These are phyloP conservation scores for Trametes cubensis DNA, from an alignment of 768 basidiomycete genomes.

Conservation along the genomic window DNA sequence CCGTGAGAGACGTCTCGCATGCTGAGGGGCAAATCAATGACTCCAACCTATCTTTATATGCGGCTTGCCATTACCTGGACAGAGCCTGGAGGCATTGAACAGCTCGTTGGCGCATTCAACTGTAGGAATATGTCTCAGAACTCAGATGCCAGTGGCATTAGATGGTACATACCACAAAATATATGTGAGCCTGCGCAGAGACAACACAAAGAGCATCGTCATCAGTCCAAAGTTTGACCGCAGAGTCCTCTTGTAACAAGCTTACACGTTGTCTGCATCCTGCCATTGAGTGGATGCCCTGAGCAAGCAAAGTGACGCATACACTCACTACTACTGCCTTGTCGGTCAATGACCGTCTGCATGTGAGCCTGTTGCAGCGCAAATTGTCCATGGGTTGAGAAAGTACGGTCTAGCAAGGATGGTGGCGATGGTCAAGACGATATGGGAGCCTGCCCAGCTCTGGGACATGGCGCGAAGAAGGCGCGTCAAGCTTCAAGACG, in stretches of 20 bases:
- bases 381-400: conserved; percentile 66
- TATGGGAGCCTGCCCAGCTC: too few relatives aligned
- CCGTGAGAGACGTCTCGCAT: conserved; percentile 77
- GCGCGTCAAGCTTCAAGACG: conserved; percentile 14
- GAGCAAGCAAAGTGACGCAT: neutral
- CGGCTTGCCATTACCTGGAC: conserved; percentile 57
- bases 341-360: conserved; percentile 65
- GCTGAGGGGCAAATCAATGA: conserved; percentile 45
- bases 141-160: conserved; percentile 1
- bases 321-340: conserved; percentile 83
- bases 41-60: neutral
- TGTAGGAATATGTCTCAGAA: conserved; percentile 31
- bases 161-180: conserved; percentile 64
- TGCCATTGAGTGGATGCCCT: neutral
- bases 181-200: conserved; percentile 73
- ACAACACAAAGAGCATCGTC: neutral
- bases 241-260: neutral
- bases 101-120: conserved; percentile 86
- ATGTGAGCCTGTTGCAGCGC: conserved; percentile 79
- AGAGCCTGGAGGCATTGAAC: conserved; percentile 75
- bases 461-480: neutral
- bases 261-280: conserved; percentile 59
- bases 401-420: neutral
- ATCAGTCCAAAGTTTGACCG: neutral
- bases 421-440: neutral